A percentile compares a stretch with the other conserved stretches of the same genome.
These are phyloP conservation scores for Penicillium sp. DNA, from an alignment of 2,329 filamentous ascomycete species.

Conservation along the genomic window DNA sequence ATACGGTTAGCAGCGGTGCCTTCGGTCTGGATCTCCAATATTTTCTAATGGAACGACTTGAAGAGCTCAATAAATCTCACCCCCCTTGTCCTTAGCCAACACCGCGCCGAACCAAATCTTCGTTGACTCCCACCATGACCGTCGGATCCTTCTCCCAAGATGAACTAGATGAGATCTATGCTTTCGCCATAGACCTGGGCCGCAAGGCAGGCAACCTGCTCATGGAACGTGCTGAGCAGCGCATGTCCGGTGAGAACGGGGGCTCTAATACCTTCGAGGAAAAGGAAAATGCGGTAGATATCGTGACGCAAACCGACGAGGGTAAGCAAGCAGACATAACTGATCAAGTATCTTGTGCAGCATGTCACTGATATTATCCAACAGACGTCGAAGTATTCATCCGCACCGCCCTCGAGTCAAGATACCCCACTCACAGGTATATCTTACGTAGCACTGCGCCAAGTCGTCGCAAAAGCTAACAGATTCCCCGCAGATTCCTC, in stretches of 20 bases:
- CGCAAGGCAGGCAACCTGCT: constrained; percentile 67
- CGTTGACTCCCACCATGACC: constrained; percentile 18
- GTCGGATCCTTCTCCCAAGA: constrained; percentile 22
- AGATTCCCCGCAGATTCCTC: constrained; percentile 55
- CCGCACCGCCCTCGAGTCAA: constrained; percentile 53
- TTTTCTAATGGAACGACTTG: constrained; percentile 1
- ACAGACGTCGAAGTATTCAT: constrained; percentile 70
- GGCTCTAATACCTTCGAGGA: constrained; percentile 48
- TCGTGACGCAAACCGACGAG: constrained; percentile 73
- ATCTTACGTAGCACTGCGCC: constrained; percentile 28
- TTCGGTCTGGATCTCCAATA: neutral
- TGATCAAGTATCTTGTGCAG: neutral
- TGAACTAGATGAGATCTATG: constrained; percentile 63
- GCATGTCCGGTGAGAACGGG: constrained; percentile 44
- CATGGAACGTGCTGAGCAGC: constrained; percentile 58
- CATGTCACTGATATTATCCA: neutral
- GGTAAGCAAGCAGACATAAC: constrained; percentile 43
- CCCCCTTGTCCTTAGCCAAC: neutral
- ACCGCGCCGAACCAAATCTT: neutral
- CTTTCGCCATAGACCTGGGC: constrained; percentile 66
- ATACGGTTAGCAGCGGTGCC: constrained; percentile 2
- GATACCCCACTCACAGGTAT: constrained; percentile 65
- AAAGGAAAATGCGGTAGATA: constrained; percentile 72
- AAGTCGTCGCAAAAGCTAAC: neutral
- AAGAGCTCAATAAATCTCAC: neutral